A percentile compares a stretch with the other conserved stretches of the same genome.
Evolutionary conservation across 495 filamentous ascomycete species (phyloP).

Genomic region (Niebla homalea): DNA sequence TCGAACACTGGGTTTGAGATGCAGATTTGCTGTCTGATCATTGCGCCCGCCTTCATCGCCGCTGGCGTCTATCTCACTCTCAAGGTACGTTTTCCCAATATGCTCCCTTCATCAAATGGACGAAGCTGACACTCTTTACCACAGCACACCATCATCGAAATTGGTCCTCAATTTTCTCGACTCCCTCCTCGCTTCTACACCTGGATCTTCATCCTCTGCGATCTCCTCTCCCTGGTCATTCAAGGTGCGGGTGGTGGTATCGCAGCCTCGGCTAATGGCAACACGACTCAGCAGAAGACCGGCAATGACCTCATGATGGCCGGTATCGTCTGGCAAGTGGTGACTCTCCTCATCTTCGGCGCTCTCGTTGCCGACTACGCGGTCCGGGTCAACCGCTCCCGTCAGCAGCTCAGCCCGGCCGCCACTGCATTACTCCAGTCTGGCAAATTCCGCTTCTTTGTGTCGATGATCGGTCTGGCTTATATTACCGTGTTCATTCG

Average conservation of each 20-base stretch:
- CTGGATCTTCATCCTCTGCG: slow-evolving; percentile 54
- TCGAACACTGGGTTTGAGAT: slow-evolving; percentile 44
- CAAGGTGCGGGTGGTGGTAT: slow-evolving; percentile 50
- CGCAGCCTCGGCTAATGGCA: slow-evolving; percentile 30
- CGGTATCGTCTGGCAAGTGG: slow-evolving; percentile 58
- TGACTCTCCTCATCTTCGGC: slow-evolving; percentile 45
- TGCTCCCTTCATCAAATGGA: too few species aligned
- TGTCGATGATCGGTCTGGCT: slow-evolving; percentile 37
- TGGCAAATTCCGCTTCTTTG: slow-evolving; percentile 37
- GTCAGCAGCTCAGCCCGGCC: slow-evolving; percentile 9
- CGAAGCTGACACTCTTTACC: too few species aligned
- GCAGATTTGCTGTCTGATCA: slow-evolving; percentile 54
- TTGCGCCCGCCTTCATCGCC: slow-evolving; percentile 52
- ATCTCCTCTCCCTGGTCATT: slow-evolving; percentile 47
- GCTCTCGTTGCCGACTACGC: slow-evolving; percentile 10
- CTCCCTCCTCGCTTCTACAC: slow-evolving; percentile 47
- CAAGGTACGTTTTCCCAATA: too few species aligned
- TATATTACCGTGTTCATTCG: slow-evolving; percentile 49
- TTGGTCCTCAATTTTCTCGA: slow-evolving; percentile 40
- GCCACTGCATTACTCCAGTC: slow-evolving; percentile 24
- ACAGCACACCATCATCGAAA: slow-evolving; percentile 46
- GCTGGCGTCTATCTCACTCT: slow-evolving; percentile 53
- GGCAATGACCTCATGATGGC: slow-evolving; percentile 58
- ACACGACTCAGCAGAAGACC: slow-evolving; percentile 20
- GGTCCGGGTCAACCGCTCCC: slow-evolving; percentile 1